These are phyloP conservation scores for Mortierella sp. DNA, from an alignment of 371 early-diverging fungal genomes.

Conservation along the genomic window DNA sequence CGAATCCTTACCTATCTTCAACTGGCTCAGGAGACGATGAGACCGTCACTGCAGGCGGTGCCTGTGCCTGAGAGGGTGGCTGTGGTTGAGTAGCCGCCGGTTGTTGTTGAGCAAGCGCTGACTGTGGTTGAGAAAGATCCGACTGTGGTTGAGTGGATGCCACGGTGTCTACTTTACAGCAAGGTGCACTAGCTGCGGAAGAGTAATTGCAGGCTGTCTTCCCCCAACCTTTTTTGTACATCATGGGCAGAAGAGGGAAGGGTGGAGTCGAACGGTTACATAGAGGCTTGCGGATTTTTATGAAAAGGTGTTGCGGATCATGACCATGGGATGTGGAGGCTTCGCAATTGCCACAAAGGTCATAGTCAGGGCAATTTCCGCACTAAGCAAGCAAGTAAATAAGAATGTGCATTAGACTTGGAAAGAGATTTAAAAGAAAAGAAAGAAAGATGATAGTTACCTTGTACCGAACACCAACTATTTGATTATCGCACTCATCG, in stretches of 20 bases:
- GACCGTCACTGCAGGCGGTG: background rate
- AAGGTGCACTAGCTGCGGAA: background rate
- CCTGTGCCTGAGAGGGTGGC: background rate
- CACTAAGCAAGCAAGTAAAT: conserved; percentile 63
- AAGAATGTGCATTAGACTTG: too few relatives aligned
- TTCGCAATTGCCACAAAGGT: conserved; percentile 70
- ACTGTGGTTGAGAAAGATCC: background rate
- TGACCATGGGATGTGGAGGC: conserved; percentile 56
- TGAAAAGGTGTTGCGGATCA: conserved; percentile 62
- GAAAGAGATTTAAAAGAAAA: background rate
- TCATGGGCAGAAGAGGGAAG: conserved; percentile 26
- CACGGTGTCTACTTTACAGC: background rate
- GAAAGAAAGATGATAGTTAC: conserved; percentile 37
- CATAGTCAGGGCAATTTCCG: conserved; percentile 68
- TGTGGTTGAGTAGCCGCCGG: background rate
- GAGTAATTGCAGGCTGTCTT: conserved; percentile 6
- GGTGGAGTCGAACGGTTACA: background rate
- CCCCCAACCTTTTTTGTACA: conserved; percentile 44
- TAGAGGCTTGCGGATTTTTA: conserved; percentile 61
- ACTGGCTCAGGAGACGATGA: too few relatives aligned
- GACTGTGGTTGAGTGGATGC: background rate
- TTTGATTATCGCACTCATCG: conserved; percentile 60
- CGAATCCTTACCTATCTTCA: background rate
- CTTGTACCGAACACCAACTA: conserved; percentile 68
- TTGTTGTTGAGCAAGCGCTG: too few relatives aligned